A percentile compares a stretch with the other conserved stretches of the same genome.
These are phyloP conservation scores for Massarina eburnea DNA, from an alignment of 2,329 filamentous ascomycete genomes.

Conservation along the genomic window DNA sequence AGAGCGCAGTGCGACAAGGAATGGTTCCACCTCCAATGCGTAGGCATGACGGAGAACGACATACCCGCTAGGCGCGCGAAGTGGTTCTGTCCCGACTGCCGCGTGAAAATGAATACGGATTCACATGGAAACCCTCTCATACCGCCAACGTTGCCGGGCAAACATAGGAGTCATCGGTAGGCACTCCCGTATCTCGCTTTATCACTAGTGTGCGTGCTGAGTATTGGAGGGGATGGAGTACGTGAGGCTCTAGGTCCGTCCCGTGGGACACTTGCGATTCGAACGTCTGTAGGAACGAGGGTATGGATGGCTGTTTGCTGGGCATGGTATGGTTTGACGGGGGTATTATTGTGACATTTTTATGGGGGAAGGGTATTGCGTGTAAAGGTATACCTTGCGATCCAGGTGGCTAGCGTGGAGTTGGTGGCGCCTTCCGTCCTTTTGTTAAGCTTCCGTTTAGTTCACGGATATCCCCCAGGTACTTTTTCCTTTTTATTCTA, in stretches of 20 bases:
- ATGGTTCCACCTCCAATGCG: conserved; percentile 83
- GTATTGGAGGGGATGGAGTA: conserved; percentile 38
- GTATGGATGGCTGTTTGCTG: neutral
- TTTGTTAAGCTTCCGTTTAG: neutral
- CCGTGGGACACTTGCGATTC: neutral
- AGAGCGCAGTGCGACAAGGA: conserved; percentile 69
- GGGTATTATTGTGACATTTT: neutral
- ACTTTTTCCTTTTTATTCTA: too few species aligned
- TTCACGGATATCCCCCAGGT: neutral
- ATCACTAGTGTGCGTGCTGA: conserved; percentile 26
- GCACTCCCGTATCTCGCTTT: conserved; percentile 19
- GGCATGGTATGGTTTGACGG: neutral
- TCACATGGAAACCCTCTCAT: conserved; percentile 37
- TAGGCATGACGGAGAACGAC: conserved; percentile 60
- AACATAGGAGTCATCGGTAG: conserved; percentile 35
- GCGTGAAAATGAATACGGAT: conserved; percentile 28
- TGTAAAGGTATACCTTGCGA: neutral
- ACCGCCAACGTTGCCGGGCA: conserved; percentile 35
- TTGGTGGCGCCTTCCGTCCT: neutral
- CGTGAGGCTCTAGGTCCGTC: conserved; percentile 21
- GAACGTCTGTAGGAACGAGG: neutral
- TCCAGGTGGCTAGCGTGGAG: neutral
- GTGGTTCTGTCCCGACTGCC: conserved; percentile 82
- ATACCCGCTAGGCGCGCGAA: conserved; percentile 73
- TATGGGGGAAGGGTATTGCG: too few species aligned